Base-by-base conservation (phyloP, 768 basidiomycete species). In the Lactarius tabidus region DNA sequence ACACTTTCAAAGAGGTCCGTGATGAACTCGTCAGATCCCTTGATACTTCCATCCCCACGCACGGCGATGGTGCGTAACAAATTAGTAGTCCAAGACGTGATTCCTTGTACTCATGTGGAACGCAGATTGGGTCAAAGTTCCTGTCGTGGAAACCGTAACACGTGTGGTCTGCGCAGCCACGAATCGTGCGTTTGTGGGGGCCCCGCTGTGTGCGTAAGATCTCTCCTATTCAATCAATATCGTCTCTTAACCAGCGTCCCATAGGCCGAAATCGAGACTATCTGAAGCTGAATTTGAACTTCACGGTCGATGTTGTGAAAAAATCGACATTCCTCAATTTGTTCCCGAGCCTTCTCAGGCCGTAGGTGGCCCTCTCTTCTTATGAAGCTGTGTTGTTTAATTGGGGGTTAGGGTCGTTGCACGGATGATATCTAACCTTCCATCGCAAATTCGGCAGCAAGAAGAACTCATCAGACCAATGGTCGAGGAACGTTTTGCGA, bases 391-490 rank as follows among this genome's bases (percentile, higher is more conserved):
- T 23, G 10, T 45, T 5, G 9, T 38, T 14, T 20, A 20, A 41
- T 14, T 38, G 23, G 35, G n/a, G 15, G n/a, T 35, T 36, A 64
- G 63, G 28, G 14, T 64, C 17, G 48, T 39, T 18, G 35, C 28
- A 6, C 57, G 38, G 14, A 1, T 54, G 23, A 9, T 64, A 5
- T 59, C 63, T 6, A 52, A 59, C 23, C n/a, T 64, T 48, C 57
- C 41, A 5, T 29, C 31, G 14, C 58, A 57, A 18, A 26, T 59
- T 4, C 33, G 48, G 15, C 39, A 26, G 7, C 31, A 26, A 23
- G 31, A 59, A 8, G 38, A 33, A 57, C 48, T 59, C 39, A 17
- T 64, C 26, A 38, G 41, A 29, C 63, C 63, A 1, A 17, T 64
- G 28, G 51, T 64, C 6, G 41, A 59, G 29, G 63, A 58, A n/a